phyloP scores from a whole-genome alignment of 2,329 filamentous ascomycete species.

The Aureobasidium sp. region DNA sequence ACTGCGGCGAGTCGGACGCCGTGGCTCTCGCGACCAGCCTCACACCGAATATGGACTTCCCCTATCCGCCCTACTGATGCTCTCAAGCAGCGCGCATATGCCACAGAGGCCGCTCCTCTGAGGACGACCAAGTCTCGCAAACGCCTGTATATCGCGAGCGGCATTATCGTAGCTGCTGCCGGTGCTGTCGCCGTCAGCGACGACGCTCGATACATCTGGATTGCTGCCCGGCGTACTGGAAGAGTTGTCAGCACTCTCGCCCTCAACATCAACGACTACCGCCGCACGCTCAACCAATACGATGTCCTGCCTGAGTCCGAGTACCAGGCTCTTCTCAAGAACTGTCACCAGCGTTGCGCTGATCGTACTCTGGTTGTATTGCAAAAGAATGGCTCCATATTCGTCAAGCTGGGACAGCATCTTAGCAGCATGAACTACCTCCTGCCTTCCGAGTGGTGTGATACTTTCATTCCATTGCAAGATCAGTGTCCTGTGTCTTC shows the following conservation, averaged over 20 bases:
- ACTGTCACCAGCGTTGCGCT: slow-evolving; percentile 89
- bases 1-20: not conserved
- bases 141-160: slow-evolving; percentile 19
- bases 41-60: not conserved
- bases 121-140: slow-evolving; percentile 24
- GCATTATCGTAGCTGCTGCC: slow-evolving; percentile 27
- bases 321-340: slow-evolving; percentile 61
- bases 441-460: slow-evolving; percentile 84
- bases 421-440: slow-evolving; percentile 94
- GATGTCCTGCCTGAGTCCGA: slow-evolving; percentile 58
- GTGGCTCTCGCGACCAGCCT: slow-evolving; percentile 3
- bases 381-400: slow-evolving; percentile 95
- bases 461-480: slow-evolving; percentile 90
- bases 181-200: slow-evolving; percentile 48
- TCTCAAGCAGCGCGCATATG: slow-evolving; percentile 16
- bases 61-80: not conserved
- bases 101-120: slow-evolving; percentile 17
- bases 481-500: slow-evolving; percentile 93
- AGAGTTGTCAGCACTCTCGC: slow-evolving; percentile 69
- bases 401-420: slow-evolving; percentile 96
- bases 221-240: slow-evolving; percentile 68
- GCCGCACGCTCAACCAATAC: slow-evolving; percentile 67
- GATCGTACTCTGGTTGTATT: slow-evolving; percentile 77
- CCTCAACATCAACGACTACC: slow-evolving; percentile 86
- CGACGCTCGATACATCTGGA: slow-evolving; percentile 69